phyloP scores from a whole-genome alignment of 2,329 filamentous ascomycete genomes.

The Penicillium sp. region DNA sequence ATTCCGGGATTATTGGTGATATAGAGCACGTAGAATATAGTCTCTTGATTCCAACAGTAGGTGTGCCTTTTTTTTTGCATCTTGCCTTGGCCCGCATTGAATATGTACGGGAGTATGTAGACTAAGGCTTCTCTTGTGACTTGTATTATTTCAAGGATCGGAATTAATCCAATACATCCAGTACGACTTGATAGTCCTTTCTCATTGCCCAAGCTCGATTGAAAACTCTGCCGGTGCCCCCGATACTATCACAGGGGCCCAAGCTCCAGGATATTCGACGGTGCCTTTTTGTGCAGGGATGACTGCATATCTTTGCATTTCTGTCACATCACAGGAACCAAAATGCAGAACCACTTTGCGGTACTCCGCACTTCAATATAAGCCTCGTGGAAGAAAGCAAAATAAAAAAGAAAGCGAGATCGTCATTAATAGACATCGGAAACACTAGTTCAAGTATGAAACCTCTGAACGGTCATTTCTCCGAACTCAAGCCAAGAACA shows the following conservation, averaged over 20 bases:
- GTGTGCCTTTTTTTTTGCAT: not conserved
- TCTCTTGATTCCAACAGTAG: not conserved
- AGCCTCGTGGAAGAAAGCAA: not conserved
- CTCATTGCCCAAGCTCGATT: slow-evolving; percentile 17
- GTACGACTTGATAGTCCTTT: not conserved
- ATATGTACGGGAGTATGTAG: not conserved
- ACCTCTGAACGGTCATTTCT: slow-evolving; percentile 6
- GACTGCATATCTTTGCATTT: slow-evolving; percentile 8
- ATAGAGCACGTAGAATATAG: not conserved
- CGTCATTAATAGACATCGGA: not conserved
- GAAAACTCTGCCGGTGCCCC: slow-evolving; percentile 8
- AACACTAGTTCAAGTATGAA: slow-evolving; percentile 12
- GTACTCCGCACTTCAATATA: not conserved
- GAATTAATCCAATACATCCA: slow-evolving; percentile 9
- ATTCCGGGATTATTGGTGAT: not conserved
- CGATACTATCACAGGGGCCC: slow-evolving; percentile 15
- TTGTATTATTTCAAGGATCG: not conserved
- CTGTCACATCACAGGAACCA: slow-evolving; percentile 23
- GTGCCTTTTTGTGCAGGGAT: slow-evolving; percentile 7
- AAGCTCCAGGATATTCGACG: slow-evolving; percentile 10
- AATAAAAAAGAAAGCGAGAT: slow-evolving; percentile 3
- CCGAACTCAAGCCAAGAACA: not conserved
- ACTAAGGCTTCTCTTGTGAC: not conserved
- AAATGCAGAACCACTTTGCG: not conserved
- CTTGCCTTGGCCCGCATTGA: not conserved